A percentile compares a stretch with the other conserved stretches of the same genome.
These are phyloP conservation scores for Diaporthe nobilis DNA, from an alignment of 2,329 filamentous ascomycete genomes.

Conservation along the genomic window DNA sequence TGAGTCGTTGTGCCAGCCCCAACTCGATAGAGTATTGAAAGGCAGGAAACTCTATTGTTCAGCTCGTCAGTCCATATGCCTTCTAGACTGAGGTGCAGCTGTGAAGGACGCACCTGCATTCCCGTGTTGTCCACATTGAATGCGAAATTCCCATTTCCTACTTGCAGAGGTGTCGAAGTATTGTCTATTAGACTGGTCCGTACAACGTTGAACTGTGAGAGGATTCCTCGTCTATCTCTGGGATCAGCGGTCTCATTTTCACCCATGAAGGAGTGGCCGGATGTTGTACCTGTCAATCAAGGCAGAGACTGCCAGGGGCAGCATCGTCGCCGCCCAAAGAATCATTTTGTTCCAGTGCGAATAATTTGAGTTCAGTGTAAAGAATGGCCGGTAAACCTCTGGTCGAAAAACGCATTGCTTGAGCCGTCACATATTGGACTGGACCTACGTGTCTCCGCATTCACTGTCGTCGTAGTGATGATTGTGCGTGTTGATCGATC, in stretches of 20 bases:
- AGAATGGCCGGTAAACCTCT: background rate
- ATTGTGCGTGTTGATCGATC: constrained; percentile 14
- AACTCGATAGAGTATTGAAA: constrained; percentile 52
- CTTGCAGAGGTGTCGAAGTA: constrained; percentile 53
- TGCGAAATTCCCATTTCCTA: constrained; percentile 63
- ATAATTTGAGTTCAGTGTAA: background rate
- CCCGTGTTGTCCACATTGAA: constrained; percentile 62
- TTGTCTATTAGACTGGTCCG: constrained; percentile 28
- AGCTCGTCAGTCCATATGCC: background rate
- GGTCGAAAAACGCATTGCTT: background rate
- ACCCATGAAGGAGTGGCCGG: too few species aligned
- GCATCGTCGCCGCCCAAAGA: background rate
- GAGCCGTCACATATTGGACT: background rate
- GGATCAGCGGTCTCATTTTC: background rate
- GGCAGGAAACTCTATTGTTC: constrained; percentile 48
- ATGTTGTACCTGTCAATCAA: constrained; percentile 1
- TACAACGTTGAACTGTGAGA: constrained; percentile 17
- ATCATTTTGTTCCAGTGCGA: background rate
- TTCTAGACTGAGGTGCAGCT: too few species aligned
- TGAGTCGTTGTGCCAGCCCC: constrained; percentile 54
- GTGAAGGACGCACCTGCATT: constrained; percentile 46
- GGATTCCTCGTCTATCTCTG: background rate
- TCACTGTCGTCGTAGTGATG: background rate
- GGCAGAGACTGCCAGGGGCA: constrained; percentile 13
- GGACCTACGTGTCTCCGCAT: background rate